Evolutionary conservation across 75 land plant species (phyloP).

Genomic region (Azolla pinnata): DNA sequence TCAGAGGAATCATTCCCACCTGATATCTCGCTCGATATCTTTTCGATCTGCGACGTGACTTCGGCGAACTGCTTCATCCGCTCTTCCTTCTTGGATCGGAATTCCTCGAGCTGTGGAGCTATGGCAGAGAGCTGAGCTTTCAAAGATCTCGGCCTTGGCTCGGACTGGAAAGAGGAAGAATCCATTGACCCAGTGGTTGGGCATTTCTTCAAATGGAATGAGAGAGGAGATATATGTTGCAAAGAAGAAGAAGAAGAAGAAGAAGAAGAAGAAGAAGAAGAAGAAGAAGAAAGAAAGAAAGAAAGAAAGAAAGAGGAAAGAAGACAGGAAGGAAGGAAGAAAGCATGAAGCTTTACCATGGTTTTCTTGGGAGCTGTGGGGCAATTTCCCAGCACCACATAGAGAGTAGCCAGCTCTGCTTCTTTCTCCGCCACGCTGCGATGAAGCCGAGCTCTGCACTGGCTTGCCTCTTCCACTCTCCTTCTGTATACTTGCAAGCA

Average conservation of each 20-base stretch:
- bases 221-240: too few relatives aligned
- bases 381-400: conserved; percentile 66
- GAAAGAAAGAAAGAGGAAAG: neutral
- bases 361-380: conserved; percentile 6
- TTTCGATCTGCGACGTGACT: conserved; percentile 36
- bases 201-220: neutral
- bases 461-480: conserved; percentile 65
- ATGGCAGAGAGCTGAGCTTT: conserved; percentile 45
- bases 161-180: conserved; percentile 16
- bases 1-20: conserved; percentile 10
- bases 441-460: conserved; percentile 51
- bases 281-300: too few relatives aligned
- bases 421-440: conserved; percentile 49
- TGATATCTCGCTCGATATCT: conserved; percentile 36
- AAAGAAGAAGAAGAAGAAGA: too few relatives aligned
- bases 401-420: conserved; percentile 42
- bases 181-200: neutral
- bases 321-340: conserved; percentile 9
- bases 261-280: too few relatives aligned
- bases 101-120: conserved; percentile 33
- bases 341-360: too few relatives aligned
- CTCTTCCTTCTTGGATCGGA: conserved; percentile 39
- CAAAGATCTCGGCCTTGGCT: conserved; percentile 36
- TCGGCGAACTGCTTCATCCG: conserved; percentile 37
- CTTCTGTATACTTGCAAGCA: conserved; percentile 70